Evolutionary conservation across 83 land plant species (phyloP).

Genomic region (Diphasiastrum complanatum): DNA sequence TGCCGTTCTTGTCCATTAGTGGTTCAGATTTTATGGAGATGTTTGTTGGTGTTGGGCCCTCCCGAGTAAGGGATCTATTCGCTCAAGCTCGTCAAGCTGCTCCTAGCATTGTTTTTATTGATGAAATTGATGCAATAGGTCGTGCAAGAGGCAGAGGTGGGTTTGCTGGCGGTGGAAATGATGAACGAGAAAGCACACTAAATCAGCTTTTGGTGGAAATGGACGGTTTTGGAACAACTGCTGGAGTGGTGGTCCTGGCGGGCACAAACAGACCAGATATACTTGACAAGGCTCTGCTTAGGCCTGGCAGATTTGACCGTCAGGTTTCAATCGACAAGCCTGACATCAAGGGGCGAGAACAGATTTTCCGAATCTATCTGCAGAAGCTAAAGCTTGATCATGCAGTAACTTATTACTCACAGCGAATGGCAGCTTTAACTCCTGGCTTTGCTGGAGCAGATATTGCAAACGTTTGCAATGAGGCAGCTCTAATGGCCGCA

Average conservation of each 20-base stretch:
- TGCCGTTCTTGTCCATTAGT: constrained; percentile 41
- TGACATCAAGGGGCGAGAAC: constrained; percentile 41
- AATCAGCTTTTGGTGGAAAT: constrained; percentile 43
- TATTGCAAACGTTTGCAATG: constrained; percentile 46
- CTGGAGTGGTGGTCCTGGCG: constrained; percentile 42
- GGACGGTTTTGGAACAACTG: constrained; percentile 45
- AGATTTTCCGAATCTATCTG: constrained; percentile 37
- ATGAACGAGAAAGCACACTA: constrained; percentile 41
- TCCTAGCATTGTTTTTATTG: constrained; percentile 41
- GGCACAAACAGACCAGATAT: constrained; percentile 45
- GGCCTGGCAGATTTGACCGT: constrained; percentile 42
- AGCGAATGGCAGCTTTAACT: constrained; percentile 35
- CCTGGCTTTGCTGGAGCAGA: constrained; percentile 47
- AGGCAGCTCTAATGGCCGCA: constrained; percentile 39
- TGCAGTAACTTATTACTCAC: constrained; percentile 26
- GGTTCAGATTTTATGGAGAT: constrained; percentile 50
- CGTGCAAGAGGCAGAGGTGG: constrained; percentile 43
- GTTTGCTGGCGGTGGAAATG: constrained; percentile 42
- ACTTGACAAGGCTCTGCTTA: constrained; percentile 35
- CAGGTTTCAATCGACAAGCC: constrained; percentile 38
- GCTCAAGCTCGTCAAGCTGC: constrained; percentile 38
- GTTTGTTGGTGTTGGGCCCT: constrained; percentile 48
- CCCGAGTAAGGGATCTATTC: constrained; percentile 38
- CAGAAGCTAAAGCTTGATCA: constrained; percentile 39
- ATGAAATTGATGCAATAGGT: constrained; percentile 45